A percentile compares a stretch with the other conserved stretches of the same genome.
Evolutionary conservation across 345 rosid species (phyloP).

Genomic region (Turnera subulata): DNA sequence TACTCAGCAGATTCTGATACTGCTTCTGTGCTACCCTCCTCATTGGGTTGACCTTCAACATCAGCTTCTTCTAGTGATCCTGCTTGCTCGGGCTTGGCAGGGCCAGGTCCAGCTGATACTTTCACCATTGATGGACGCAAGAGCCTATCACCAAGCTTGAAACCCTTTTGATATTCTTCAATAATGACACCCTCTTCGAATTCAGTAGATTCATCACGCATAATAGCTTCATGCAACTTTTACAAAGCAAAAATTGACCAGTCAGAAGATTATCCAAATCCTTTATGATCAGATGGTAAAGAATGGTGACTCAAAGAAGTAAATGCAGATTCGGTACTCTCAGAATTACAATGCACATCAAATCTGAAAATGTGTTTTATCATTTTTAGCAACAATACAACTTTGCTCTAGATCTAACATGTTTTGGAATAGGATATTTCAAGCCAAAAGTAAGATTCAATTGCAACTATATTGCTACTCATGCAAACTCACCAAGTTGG

Average conservation of each 20-base stretch:
- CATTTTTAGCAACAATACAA: neutral
- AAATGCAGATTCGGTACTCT: neutral
- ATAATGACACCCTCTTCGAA: slow-evolving; percentile 77
- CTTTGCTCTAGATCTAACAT: neutral
- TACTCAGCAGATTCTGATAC: no score
- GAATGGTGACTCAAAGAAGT: no score
- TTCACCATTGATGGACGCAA: slow-evolving; percentile 95
- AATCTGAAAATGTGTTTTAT: neutral
- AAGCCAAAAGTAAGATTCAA: slow-evolving; percentile 2
- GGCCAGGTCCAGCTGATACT: slow-evolving; percentile 98
- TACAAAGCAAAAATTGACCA: slow-evolving; percentile 6
- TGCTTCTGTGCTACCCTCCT: no score
- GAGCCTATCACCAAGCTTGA: slow-evolving; percentile 76
- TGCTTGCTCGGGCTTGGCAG: slow-evolving; percentile 44
- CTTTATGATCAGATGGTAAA: no score
- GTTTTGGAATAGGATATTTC: neutral
- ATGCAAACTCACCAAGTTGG: slow-evolving; percentile 47
- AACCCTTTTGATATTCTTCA: slow-evolving; percentile 87
- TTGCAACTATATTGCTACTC: slow-evolving; percentile 1
- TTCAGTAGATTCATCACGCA: slow-evolving; percentile 77
- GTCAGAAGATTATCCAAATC: slow-evolving; percentile 7
- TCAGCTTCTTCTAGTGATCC: slow-evolving; percentile 39
- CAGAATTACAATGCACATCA: neutral
- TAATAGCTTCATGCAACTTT: slow-evolving; percentile 94
- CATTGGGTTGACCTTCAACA: no score